Conservation (phyloP, 2,329 filamentous ascomycete species). For the Oidium heveae region DNA sequence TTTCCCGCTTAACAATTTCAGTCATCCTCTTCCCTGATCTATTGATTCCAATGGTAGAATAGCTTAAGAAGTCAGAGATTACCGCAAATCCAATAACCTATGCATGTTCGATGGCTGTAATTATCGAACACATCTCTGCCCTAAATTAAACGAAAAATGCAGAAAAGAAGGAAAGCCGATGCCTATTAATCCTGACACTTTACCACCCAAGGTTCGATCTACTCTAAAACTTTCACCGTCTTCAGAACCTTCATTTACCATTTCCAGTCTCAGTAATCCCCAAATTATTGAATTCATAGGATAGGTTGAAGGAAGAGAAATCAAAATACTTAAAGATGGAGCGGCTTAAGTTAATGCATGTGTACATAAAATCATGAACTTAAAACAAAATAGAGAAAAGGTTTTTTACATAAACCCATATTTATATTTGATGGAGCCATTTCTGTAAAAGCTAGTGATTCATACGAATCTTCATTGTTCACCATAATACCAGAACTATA, state of each 20-base stretch:
- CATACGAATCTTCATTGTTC: neutral
- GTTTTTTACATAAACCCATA: neutral
- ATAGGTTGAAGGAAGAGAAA: neutral
- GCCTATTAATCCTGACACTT: neutral
- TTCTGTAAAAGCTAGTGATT: neutral
- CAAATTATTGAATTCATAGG: neutral
- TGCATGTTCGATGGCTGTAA: conserved; percentile 1
- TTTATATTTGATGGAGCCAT: neutral
- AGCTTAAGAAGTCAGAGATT: neutral
- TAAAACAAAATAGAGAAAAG: neutral
- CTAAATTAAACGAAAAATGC: neutral
- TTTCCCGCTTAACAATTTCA: neutral
- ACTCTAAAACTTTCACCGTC: neutral
- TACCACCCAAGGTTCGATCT: neutral
- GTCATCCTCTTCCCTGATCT: neutral
- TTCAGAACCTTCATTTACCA: neutral
- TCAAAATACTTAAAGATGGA: neutral
- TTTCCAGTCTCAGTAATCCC: neutral
- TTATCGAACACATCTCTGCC: neutral
- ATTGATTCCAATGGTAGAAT: neutral
- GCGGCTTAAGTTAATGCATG: neutral
- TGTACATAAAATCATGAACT: neutral
- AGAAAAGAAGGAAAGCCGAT: neutral
- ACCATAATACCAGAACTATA: neutral
- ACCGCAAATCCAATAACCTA: neutral